Evolutionary conservation across 2,329 filamentous ascomycete genomes (phyloP).

Genomic region (Penicillium sp.): DNA sequence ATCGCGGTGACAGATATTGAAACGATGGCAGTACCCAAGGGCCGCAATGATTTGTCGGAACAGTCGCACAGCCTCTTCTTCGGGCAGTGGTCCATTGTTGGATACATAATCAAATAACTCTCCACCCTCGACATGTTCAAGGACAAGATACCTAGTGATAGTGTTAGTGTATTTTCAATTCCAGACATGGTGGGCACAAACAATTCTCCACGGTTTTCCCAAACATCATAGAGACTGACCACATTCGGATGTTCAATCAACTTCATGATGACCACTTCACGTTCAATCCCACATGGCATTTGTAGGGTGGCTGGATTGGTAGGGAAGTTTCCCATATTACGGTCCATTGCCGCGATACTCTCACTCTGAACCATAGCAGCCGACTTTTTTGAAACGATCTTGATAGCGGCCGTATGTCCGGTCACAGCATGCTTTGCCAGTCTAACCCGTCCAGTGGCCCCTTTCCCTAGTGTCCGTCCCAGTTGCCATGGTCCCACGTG

Average conservation of each 20-base stretch:
- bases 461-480: conserved; percentile 83
- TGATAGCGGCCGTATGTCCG: conserved; percentile 81
- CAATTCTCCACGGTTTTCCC: conserved; percentile 95
- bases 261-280: conserved; percentile 96
- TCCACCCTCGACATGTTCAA: conserved; percentile 82
- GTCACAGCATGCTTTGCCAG: conserved; percentile 77
- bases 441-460: conserved; percentile 83
- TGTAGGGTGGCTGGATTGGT: conserved; percentile 60
- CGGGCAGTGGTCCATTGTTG: conserved; percentile 66
- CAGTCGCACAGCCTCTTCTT: conserved; percentile 76
- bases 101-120: conserved; percentile 89
- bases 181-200: conserved; percentile 49
- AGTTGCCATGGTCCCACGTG: conserved; percentile 93
- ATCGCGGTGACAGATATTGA: conserved; percentile 94
- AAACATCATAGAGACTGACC: conserved; percentile 91
- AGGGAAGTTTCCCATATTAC: conserved; percentile 59
- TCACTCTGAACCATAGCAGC: conserved; percentile 79
- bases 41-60: conserved; percentile 94
- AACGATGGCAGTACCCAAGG: conserved; percentile 86
- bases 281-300: conserved; percentile 85
- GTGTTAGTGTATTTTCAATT: conserved; percentile 20
- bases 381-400: conserved; percentile 85
- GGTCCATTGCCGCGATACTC: conserved; percentile 79
- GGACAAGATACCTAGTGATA: conserved; percentile 75
- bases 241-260: conserved; percentile 93